Evolutionary conservation across 805 yeast species (phyloP).

Genomic region (Saccharomyces jurei): DNA sequence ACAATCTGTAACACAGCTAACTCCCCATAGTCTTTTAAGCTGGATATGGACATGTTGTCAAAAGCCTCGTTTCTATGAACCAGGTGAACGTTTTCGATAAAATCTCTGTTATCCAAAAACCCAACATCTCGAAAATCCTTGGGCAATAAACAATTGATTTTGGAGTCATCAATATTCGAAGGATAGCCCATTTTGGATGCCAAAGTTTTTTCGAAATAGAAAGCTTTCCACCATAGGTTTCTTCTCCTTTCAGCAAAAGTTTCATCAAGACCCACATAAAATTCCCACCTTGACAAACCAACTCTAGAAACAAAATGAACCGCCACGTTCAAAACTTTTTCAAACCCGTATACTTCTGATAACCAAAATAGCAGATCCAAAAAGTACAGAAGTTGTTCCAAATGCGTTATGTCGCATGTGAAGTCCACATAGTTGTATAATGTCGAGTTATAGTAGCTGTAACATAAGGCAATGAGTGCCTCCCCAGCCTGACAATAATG

Average conservation of each 20-base stretch:
- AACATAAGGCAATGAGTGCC: constrained; percentile 17
- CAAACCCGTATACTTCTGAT: constrained; percentile 18
- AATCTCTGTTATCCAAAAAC: constrained; percentile 16
- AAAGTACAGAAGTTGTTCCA: constrained; percentile 21
- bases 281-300: constrained; percentile 30
- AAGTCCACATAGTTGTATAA: constrained; percentile 13
- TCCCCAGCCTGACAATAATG: constrained; percentile 19
- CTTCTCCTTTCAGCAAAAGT: constrained; percentile 25
- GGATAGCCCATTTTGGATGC: constrained; percentile 12
- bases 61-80: constrained; percentile 8
- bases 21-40: constrained; percentile 16
- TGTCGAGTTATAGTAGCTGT: constrained; percentile 21
- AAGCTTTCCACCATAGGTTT: constrained; percentile 26
- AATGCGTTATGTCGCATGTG: constrained; percentile 11
- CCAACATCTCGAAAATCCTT: constrained; percentile 20
- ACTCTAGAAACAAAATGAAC: constrained; percentile 17
- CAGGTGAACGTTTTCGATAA: constrained; percentile 11
- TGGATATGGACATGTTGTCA: constrained; percentile 10
- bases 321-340: constrained; percentile 18
- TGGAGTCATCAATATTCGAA: constrained; percentile 17
- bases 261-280: constrained; percentile 28
- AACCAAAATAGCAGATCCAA: constrained; percentile 22
- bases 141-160: constrained; percentile 22
- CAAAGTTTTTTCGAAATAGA: constrained; percentile 17
- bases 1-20: constrained; percentile 13